A percentile compares a stretch with the other conserved stretches of the same genome.
These are phyloP conservation scores for Chloromonas sp. DNA, from an alignment of 163 green algal genomes.

Conservation along the genomic window DNA sequence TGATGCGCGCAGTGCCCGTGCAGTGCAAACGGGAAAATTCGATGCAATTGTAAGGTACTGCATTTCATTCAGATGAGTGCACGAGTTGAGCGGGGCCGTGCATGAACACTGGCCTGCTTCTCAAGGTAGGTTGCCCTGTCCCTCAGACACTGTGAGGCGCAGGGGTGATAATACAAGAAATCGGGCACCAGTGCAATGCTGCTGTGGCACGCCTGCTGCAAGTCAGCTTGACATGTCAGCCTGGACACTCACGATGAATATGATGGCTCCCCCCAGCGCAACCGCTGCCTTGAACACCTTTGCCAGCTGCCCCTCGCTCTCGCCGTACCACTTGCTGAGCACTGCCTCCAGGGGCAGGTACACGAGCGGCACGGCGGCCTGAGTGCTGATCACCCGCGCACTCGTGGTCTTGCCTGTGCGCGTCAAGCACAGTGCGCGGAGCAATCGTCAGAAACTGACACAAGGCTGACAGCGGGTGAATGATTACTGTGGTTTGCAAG, in stretches of 20 bases:
- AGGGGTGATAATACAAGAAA: background rate
- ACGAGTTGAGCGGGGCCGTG: no score
- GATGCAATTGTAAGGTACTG: no score
- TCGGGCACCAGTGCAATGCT: background rate
- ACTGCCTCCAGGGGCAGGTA: slow-evolving; percentile 80
- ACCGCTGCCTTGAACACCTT: slow-evolving; percentile 52
- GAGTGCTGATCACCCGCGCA: slow-evolving; percentile 56
- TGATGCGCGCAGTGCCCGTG: no score
- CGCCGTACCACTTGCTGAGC: slow-evolving; percentile 84
- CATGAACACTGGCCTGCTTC: background rate
- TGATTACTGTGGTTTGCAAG: no score
- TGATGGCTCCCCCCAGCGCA: background rate
- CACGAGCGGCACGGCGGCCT: slow-evolving; percentile 75
- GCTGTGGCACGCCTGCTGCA: no score
- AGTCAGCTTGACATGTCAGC: no score
- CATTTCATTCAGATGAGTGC: no score
- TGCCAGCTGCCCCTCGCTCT: slow-evolving; percentile 80
- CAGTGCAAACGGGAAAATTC: no score
- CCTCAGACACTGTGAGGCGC: slow-evolving; percentile 11
- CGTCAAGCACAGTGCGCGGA: background rate
- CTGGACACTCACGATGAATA: no score
- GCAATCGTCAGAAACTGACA: no score
- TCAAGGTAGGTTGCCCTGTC: background rate
- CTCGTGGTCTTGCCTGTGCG: slow-evolving; percentile 68
- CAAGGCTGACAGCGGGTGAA: no score